Conservation (phyloP, 2,329 filamentous ascomycete species). For the Neonectria neomacrospora region DNA sequence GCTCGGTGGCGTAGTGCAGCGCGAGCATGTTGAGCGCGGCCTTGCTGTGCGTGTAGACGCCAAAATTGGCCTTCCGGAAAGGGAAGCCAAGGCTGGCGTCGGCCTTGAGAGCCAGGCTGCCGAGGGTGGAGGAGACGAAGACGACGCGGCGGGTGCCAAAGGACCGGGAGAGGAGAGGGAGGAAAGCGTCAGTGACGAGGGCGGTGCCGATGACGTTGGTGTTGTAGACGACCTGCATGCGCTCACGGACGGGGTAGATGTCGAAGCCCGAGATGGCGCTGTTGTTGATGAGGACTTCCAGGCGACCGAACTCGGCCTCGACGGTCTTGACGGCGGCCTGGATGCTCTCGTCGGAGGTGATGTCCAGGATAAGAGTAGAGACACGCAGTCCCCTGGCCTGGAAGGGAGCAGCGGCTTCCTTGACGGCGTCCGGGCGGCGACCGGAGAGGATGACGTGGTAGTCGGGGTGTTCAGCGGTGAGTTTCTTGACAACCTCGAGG, state of each 20-base stretch:
- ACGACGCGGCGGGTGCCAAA: conserved; percentile 21
- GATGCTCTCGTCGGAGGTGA: conserved; percentile 33
- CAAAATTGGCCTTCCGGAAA: conserved; percentile 9
- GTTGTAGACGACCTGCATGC: conserved; percentile 31
- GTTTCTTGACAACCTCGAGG: conserved; percentile 28
- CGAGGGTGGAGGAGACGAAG: conserved; percentile 33
- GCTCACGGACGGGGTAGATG: conserved; percentile 19
- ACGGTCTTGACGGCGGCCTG: conserved; percentile 12
- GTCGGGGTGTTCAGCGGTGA: conserved; percentile 21
- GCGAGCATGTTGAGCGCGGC: conserved; percentile 34
- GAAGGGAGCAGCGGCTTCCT: conserved; percentile 24
- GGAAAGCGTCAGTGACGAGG: conserved; percentile 31
- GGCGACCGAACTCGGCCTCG: conserved; percentile 19
- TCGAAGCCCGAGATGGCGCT: conserved; percentile 28
- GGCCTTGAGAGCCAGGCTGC: conserved; percentile 30
- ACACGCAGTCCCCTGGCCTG: conserved; percentile 20
- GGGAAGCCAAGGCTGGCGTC: conserved; percentile 1
- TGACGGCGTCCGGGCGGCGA: conserved; percentile 16
- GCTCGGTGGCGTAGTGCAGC: conserved; percentile 28
- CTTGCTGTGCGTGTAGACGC: conserved; percentile 33
- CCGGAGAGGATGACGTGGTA: conserved; percentile 30
- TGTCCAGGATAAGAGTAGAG: conserved; percentile 28
- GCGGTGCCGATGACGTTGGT: conserved; percentile 33
- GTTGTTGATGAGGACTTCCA: conserved; percentile 35
- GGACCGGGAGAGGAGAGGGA: conserved; percentile 28